Evolutionary conservation across 345 rosid species (phyloP), one percentile per base, ranked within the genome.

Genomic region (Eucalyptus tenuipes): DNA sequence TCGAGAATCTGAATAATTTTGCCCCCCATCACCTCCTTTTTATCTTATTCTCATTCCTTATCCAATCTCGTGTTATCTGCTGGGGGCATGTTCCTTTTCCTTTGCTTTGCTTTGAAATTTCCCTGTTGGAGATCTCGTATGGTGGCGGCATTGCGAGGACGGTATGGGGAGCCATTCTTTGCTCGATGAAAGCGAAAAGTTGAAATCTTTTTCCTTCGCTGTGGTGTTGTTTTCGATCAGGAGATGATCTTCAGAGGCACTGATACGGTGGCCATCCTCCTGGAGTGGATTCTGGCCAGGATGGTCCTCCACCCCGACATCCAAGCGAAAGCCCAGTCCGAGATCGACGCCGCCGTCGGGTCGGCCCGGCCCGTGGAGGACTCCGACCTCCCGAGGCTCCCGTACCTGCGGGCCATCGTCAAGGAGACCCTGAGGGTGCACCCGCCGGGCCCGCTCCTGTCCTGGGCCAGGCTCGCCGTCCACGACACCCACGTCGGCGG

Each of bases 391-490:
- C 89, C 92, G 2, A 91, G 93, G 33, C 92, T 96, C 15, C 94
- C 96, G 1, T 97, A 92, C 90, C 92, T 94, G 5, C 96, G 88
- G 12, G 97, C 96, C 48, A 89, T 97, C 13, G 95, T 97, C 31
- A 96, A 95, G 88, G 99, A 96, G 89, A 95, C 99, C 82, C 89
- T 96, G 18, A 93, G 99, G 89, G 80, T 95, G 91, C 96, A 96
- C 86, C 99, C 99, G 33, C 99, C 99, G 5, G 99, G 99, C 7
- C 99, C 97, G 3, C 96, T 97, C 59, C 95, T 97, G 25, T 97
- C 99, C 4, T 96, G 99, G 98, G 99, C 99, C 40, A 91, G 99
- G 49, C 94, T 96, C 2, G 95, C 98, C 20, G 92, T 94, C 88
- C 97, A 96, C 40, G 98, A 97, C 92, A 93, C 94, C 80, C 93